These are phyloP conservation scores for Microcyclospora tardicrescens DNA, from an alignment of 2,329 filamentous ascomycete species.

Conservation along the genomic window DNA sequence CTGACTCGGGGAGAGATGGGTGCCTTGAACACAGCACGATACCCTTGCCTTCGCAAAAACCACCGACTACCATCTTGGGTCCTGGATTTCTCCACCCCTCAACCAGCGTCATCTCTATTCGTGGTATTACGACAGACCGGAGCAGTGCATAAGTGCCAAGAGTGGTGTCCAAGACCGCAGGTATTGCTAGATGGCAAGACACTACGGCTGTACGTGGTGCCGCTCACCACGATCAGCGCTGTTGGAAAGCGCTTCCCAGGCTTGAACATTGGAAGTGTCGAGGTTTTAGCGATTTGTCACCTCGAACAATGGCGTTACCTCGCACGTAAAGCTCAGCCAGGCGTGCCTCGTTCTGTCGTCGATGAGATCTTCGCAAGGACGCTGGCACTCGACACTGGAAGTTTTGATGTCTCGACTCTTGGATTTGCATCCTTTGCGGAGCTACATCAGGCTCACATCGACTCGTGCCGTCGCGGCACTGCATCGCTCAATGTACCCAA, in stretches of 20 bases:
- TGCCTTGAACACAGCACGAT: neutral
- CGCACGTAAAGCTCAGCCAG: neutral
- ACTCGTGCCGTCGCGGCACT: neutral
- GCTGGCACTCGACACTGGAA: too few relatives aligned
- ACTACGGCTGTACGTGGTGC: too few relatives aligned
- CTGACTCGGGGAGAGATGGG: neutral
- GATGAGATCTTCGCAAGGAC: too few relatives aligned
- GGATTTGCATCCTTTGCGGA: neutral
- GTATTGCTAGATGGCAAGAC: too few relatives aligned
- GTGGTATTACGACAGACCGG: too few relatives aligned
- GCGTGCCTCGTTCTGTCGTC: neutral
- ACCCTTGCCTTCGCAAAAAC: neutral
- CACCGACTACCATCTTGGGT: slow-evolving; percentile 3
- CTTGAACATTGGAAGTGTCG: too few relatives aligned
- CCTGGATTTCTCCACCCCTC: slow-evolving; percentile 1
- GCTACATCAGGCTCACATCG: neutral
- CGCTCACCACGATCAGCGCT: too few relatives aligned
- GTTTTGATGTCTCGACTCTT: too few relatives aligned
- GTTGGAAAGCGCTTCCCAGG: too few relatives aligned
- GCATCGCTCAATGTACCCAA: neutral
- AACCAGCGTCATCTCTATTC: too few relatives aligned
- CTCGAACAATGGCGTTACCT: slow-evolving; percentile 1
- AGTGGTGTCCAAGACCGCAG: too few relatives aligned
- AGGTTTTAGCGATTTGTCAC: neutral
- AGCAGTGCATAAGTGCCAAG: too few relatives aligned